Percentiles rank a stretch among this genome's conserved stretches.
phyloP scores from a whole-genome alignment of 1,284 basidiomycete genomes.

The Earliella scabrosa region DNA sequence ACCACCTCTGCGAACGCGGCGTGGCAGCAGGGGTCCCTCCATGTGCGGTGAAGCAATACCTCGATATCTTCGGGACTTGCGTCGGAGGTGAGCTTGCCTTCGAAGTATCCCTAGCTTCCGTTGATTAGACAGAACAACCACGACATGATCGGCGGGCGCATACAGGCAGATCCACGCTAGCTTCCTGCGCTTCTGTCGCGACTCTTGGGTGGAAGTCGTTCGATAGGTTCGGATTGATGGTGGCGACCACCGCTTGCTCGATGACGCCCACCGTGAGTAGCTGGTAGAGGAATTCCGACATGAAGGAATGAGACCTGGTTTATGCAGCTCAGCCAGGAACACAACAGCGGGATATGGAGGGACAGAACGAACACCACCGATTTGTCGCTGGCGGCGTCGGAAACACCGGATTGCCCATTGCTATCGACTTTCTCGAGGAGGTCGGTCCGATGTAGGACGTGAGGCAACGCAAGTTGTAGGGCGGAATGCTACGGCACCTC shows the following conservation, averaged over 20 bases:
- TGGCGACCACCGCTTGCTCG: slow-evolving; percentile 51
- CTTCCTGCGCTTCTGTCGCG: slow-evolving; percentile 60
- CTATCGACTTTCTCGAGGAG: slow-evolving; percentile 43
- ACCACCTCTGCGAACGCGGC: slow-evolving; percentile 57
- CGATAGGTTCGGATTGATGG: slow-evolving; percentile 53
- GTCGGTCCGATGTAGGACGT: slow-evolving; percentile 53
- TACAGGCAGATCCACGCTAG: slow-evolving; percentile 58
- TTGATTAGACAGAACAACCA: background rate
- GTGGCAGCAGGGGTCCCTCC: slow-evolving; percentile 64
- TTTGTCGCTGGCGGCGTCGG: slow-evolving; percentile 24
- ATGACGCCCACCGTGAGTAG: slow-evolving; percentile 58
- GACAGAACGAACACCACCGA: slow-evolving; percentile 19
- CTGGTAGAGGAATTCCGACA: slow-evolving; percentile 63
- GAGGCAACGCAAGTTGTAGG: slow-evolving; percentile 56
- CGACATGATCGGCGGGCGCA: slow-evolving; percentile 15
- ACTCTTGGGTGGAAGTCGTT: slow-evolving; percentile 54
- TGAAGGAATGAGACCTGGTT: slow-evolving; percentile 51
- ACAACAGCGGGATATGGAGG: no score
- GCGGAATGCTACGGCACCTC: slow-evolving; percentile 50
- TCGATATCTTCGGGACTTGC: slow-evolving; percentile 52
- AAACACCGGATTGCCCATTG: slow-evolving; percentile 15
- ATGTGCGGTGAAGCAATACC: slow-evolving; percentile 58
- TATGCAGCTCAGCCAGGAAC: background rate
- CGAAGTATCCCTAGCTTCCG: slow-evolving; percentile 57
- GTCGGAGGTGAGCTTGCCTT: slow-evolving; percentile 62